These are phyloP conservation scores for Boletus rubroflammeus DNA, from an alignment of 768 basidiomycete genomes.

Conservation along the genomic window DNA sequence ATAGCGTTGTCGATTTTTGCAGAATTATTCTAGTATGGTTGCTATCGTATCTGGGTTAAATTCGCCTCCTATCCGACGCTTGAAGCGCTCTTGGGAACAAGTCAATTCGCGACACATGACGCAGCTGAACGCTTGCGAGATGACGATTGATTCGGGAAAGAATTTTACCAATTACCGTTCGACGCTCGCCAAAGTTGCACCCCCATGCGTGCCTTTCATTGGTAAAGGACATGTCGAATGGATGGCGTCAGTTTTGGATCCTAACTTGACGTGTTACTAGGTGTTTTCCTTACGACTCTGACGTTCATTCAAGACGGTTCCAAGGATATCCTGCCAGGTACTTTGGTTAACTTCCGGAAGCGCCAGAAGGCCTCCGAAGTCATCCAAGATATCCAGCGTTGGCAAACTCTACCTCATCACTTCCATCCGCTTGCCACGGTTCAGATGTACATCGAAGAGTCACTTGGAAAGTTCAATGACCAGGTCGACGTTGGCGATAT, in stretches of 20 bases:
- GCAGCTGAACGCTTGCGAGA: constrained; percentile 76
- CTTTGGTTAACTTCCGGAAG: constrained; percentile 93
- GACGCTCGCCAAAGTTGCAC: constrained; percentile 75
- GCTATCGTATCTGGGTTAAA: constrained; percentile 94
- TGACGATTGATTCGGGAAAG: constrained; percentile 88
- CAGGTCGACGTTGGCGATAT: constrained; percentile 66
- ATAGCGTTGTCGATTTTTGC: constrained; percentile 82
- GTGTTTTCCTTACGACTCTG: constrained; percentile 91
- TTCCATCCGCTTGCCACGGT: constrained; percentile 65
- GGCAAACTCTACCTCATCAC: constrained; percentile 91
- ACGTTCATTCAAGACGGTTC: constrained; percentile 99
- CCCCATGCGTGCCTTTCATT: constrained; percentile 96
- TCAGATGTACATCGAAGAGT: constrained; percentile 73
- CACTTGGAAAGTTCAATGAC: constrained; percentile 67
- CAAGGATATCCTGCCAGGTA: constrained; percentile 73
- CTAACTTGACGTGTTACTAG: constrained; percentile 37
- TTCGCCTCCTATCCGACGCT: constrained; percentile 85
- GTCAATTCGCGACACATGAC: constrained; percentile 72
- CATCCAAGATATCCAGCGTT: constrained; percentile 93
- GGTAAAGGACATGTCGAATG: constrained; percentile 46
- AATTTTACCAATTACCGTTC: constrained; percentile 92
- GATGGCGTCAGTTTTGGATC: not conserved
- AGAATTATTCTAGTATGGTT: constrained; percentile 97
- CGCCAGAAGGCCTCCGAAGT: constrained; percentile 95
- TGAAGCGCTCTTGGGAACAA: constrained; percentile 93